Conservation (phyloP, 441 rosid genomes). For the Adansonia grandidieri region DNA sequence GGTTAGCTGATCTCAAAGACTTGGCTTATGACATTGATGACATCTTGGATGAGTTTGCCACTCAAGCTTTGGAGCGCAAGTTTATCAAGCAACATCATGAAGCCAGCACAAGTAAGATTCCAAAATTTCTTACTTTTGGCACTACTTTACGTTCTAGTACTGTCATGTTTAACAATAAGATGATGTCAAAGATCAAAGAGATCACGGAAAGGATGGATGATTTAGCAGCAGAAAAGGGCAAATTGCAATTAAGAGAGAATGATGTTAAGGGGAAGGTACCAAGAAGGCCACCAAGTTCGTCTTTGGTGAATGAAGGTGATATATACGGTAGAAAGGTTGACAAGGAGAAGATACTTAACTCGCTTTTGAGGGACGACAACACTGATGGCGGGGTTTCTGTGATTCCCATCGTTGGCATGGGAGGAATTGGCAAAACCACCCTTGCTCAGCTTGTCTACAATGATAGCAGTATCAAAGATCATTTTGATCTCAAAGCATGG, state of each 20-base stretch:
- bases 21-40: no score
- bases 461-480: not conserved
- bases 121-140: not conserved
- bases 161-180: not conserved
- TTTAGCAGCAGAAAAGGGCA: no score
- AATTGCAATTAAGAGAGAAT: not conserved
- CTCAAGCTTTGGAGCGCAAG: not conserved
- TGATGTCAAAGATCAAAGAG: not conserved
- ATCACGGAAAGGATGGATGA: not conserved
- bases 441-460: constrained; percentile 12
- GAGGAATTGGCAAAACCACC: not conserved
- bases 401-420: constrained; percentile 14
- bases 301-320: not conserved
- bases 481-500: not conserved
- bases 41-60: not conserved
- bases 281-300: not conserved
- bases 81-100: not conserved
- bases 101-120: not conserved
- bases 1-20: not conserved
- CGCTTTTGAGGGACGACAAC: not conserved
- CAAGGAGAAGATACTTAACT: not conserved
- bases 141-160: not conserved
- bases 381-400: not conserved
- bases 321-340: not conserved
- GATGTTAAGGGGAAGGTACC: not conserved